A percentile compares a stretch with the other conserved stretches of the same genome.
These are phyloP conservation scores for Penicillium polonicum DNA, from an alignment of 2,329 filamentous ascomycete species.

Conservation along the genomic window DNA sequence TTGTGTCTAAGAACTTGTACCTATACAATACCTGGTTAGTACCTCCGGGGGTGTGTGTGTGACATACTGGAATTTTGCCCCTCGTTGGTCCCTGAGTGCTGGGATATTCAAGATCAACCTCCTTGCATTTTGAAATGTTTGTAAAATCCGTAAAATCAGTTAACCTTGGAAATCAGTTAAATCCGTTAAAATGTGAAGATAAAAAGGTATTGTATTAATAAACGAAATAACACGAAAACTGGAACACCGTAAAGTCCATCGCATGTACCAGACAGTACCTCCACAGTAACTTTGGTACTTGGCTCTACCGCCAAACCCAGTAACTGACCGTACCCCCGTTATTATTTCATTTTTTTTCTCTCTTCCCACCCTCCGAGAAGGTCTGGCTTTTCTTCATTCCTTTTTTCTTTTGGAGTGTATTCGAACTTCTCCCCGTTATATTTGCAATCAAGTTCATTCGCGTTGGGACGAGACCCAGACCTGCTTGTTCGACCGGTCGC, in stretches of 20 bases:
- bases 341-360: constrained; percentile 15
- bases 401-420: neutral
- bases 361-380: constrained; percentile 8
- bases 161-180: too few species aligned
- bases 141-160: neutral
- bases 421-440: constrained; percentile 1
- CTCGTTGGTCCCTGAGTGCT: constrained; percentile 2
- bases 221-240: neutral
- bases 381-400: constrained; percentile 4
- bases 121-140: constrained; percentile 9
- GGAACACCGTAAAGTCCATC: neutral
- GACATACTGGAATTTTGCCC: constrained; percentile 10
- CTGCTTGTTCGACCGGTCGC: constrained; percentile 40
- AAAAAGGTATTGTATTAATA: too few species aligned
- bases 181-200: too few species aligned
- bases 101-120: neutral
- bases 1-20: neutral
- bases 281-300: constrained; percentile 25
- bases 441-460: constrained; percentile 3
- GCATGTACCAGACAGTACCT: constrained; percentile 17
- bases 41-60: neutral
- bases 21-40: neutral
- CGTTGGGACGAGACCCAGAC: constrained; percentile 19
- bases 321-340: constrained; percentile 11
- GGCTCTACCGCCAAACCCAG: constrained; percentile 22